phyloP scores from a whole-genome alignment of 1,139 yeast genomes.

The Sugiyamaella paludigena region DNA sequence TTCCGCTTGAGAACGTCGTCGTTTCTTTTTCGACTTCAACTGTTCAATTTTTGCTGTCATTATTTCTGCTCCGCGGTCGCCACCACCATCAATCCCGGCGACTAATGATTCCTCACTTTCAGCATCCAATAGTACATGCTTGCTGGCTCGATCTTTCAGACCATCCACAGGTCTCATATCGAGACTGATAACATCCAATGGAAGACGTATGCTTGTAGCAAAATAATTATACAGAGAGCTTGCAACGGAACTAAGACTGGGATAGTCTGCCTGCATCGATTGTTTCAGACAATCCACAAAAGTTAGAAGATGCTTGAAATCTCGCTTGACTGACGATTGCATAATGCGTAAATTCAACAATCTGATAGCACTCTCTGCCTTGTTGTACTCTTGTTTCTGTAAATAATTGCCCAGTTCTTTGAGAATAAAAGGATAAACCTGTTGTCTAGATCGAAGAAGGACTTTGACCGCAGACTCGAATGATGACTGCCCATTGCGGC shows the following conservation, averaged over 20 bases:
- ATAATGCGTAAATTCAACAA: slow-evolving; percentile 35
- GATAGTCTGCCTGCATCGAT: slow-evolving; percentile 60
- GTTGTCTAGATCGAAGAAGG: slow-evolving; percentile 58
- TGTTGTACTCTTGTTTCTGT: slow-evolving; percentile 52
- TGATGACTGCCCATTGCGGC: slow-evolving; percentile 68
- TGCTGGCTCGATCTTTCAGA: slow-evolving; percentile 57
- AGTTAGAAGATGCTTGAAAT: slow-evolving; percentile 51
- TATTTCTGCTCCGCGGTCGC: neutral
- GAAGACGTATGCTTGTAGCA: slow-evolving; percentile 41
- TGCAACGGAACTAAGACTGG: slow-evolving; percentile 32
- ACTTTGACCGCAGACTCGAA: slow-evolving; percentile 71
- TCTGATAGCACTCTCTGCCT: slow-evolving; percentile 66
- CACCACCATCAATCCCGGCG: neutral
- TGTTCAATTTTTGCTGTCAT: slow-evolving; percentile 47
- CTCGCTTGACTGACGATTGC: slow-evolving; percentile 54
- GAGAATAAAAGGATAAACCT: slow-evolving; percentile 43
- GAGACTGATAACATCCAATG: slow-evolving; percentile 23
- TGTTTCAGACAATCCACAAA: slow-evolving; percentile 50
- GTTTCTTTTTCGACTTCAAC: slow-evolving; percentile 56
- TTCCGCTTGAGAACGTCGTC: slow-evolving; percentile 25
- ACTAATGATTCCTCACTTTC: neutral
- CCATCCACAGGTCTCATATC: slow-evolving; percentile 35
- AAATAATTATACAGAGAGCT: slow-evolving; percentile 43
- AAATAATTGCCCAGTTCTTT: slow-evolving; percentile 53
- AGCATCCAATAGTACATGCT: too few relatives aligned